Conservation (phyloP, 305 asterid species). For the Fraxinus albicans region DNA sequence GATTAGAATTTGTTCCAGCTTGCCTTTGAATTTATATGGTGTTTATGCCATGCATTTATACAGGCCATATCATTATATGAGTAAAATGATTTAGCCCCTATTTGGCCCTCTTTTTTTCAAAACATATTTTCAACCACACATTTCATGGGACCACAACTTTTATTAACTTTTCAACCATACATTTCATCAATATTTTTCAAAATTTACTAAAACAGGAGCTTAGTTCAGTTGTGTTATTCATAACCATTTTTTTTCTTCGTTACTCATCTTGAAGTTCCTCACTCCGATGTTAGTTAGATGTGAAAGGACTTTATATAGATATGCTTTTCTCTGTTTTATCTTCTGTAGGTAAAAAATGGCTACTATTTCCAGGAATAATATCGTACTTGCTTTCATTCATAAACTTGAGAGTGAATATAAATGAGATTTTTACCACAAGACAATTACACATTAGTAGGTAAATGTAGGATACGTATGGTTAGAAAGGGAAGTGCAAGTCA, state of each 20-base stretch:
- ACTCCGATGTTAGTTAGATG: neutral
- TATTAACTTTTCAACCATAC: neutral
- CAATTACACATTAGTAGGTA: neutral
- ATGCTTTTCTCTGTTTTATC: neutral
- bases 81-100: neutral
- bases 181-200: neutral
- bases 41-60: conserved; percentile 4
- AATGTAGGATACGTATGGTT: neutral
- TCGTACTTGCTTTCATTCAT: neutral
- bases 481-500: neutral
- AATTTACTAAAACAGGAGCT: neutral
- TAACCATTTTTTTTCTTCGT: neutral
- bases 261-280: neutral
- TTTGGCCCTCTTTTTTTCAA: neutral
- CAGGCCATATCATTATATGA: neutral
- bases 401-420: neutral
- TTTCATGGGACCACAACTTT: too few relatives aligned
- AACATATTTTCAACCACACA: neutral
- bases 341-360: neutral
- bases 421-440: neutral
- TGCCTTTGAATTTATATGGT: neutral
- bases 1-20: neutral
- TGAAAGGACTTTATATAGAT: neutral
- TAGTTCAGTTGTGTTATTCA: neutral
- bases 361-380: neutral